These are phyloP conservation scores for Drechmeria coniospora DNA, from an alignment of 2,329 filamentous ascomycete species.

Conservation along the genomic window DNA sequence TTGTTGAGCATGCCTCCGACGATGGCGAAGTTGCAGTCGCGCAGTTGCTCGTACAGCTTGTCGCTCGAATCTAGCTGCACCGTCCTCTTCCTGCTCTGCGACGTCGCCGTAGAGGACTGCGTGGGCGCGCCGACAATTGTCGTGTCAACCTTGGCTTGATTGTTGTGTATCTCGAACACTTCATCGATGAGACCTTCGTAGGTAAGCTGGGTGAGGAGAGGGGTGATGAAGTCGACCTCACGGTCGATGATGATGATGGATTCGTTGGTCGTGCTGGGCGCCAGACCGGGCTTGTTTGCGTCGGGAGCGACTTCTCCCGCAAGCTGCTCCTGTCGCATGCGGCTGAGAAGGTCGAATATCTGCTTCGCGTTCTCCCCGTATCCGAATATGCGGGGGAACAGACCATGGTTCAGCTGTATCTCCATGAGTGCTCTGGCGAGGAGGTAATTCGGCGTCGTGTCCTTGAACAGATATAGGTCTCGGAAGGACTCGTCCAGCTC, in stretches of 20 bases:
- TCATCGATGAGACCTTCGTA: slow-evolving; percentile 96
- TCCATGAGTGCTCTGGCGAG: slow-evolving; percentile 87
- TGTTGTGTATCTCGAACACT: slow-evolving; percentile 79
- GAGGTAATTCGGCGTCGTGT: slow-evolving; percentile 79
- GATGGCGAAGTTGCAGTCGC: slow-evolving; percentile 89
- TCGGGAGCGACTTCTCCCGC: slow-evolving; percentile 62
- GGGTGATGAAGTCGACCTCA: slow-evolving; percentile 85
- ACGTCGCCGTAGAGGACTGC: slow-evolving; percentile 39
- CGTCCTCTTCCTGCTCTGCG: slow-evolving; percentile 62
- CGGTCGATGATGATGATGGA: slow-evolving; percentile 90
- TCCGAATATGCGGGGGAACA: slow-evolving; percentile 87
- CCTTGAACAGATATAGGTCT: slow-evolving; percentile 79
- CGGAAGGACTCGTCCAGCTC: slow-evolving; percentile 77
- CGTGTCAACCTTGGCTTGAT: slow-evolving; percentile 83
- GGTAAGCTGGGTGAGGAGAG: slow-evolving; percentile 83
- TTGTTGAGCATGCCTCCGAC: slow-evolving; percentile 82
- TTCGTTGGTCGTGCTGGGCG: slow-evolving; percentile 77
- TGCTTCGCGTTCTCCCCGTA: slow-evolving; percentile 91
- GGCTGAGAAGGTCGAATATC: slow-evolving; percentile 70
- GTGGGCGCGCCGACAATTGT: slow-evolving; percentile 68
- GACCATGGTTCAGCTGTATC: slow-evolving; percentile 77
- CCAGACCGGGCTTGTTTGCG: slow-evolving; percentile 47
- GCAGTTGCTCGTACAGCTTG: slow-evolving; percentile 71
- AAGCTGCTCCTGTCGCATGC: slow-evolving; percentile 80
- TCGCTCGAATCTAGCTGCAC: slow-evolving; percentile 81